Base-by-base conservation (phyloP, 1,284 basidiomycete species). In the Malassezia sp. region DNA sequence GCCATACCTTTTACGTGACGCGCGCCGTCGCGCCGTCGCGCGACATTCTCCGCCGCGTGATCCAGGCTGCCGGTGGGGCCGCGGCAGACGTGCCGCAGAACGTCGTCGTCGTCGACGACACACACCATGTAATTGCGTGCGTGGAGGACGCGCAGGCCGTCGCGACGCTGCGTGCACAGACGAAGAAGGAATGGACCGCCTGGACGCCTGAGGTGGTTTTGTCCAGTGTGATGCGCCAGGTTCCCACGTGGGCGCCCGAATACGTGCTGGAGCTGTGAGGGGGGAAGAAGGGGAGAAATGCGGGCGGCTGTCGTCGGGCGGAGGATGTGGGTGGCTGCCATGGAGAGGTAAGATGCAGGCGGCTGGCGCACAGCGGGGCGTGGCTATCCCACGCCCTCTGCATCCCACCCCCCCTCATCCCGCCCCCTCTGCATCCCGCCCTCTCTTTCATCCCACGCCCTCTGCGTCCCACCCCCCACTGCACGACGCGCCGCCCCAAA, bases 181-280 rank as follows among this genome's bases (percentile, higher is more conserved):
- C 12, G 33, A 40, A 15, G 35, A 22, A 11, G 24, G 36, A 24
- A 5, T 27, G 38, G 11, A 27, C 29, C 6, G 37, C 52, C 21
- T 54, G 45, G 35, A 44, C 41, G 26, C 37, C 53, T 12, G 53
- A 54, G 38, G 27, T 54, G 36, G 44, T 54, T 18, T 45, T 54
- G 11, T 20, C 38, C 9, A 45, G 53, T 18, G 45, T 54, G 14
- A 37, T 54, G 22, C 41, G 45, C 17, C 53, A 54, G 38, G 36
- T 39, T n/a, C 38, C 52, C 34, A 35, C 45, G 10, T 54, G 49
- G 49, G 21, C 34, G 22, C n/a, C n/a, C 9, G 26, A 21, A 14
- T 40, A 21, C 21, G 22, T 7, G 38, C 24, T 40, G 21, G 7
- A n/a, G 5, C 38, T 40, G 22, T 40, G n/a, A n/a, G n/a, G n/a